phyloP scores from a whole-genome alignment of 495 filamentous ascomycete species.

The Darksidea phi region DNA sequence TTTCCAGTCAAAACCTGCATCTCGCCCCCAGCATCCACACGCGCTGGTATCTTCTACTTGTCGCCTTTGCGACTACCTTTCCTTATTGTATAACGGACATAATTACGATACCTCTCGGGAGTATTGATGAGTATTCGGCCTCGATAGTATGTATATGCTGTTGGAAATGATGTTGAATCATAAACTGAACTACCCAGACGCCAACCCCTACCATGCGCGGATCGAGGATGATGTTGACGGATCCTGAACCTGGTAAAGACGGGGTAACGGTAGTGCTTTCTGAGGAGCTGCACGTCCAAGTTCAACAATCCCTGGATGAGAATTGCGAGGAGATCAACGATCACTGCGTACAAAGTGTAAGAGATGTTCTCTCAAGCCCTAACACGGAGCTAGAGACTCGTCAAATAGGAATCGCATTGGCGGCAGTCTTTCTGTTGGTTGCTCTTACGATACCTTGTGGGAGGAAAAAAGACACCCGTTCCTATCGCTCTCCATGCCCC shows the following conservation, averaged over 20 bases:
- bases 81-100: no score
- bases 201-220: background rate
- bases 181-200: background rate
- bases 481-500: background rate
- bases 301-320: background rate
- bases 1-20: no score
- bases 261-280: background rate
- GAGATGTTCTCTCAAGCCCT: background rate
- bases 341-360: background rate
- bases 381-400: background rate
- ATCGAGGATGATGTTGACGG: background rate
- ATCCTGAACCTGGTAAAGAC: background rate
- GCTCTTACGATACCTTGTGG: background rate
- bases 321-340: background rate
- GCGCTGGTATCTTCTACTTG: no score
- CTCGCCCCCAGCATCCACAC: no score
- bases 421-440: background rate
- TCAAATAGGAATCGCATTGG: background rate
- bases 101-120: no score
- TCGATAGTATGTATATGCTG: no score
- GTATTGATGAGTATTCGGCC: no score
- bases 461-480: background rate
- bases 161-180: background rate
- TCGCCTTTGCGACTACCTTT: no score
- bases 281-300: background rate